These are phyloP conservation scores for Talaromyces stipitatus DNA, from an alignment of 495 filamentous ascomycete species.

Conservation along the genomic window DNA sequence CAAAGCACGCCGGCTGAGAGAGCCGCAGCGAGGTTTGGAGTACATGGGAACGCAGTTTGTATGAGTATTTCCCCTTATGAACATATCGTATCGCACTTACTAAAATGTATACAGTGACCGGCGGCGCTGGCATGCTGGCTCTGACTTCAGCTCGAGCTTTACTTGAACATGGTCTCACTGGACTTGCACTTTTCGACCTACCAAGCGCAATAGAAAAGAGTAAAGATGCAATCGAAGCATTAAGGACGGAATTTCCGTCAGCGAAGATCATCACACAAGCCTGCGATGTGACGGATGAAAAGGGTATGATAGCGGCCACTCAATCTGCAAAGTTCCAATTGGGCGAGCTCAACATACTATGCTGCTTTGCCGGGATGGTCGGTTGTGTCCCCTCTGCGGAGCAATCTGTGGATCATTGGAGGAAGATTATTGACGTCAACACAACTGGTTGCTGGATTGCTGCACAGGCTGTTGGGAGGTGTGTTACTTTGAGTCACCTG, in stretches of 20 bases:
- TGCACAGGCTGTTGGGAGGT: conserved; percentile 51
- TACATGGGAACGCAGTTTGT: conserved; percentile 52
- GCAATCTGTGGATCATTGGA: conserved; percentile 46
- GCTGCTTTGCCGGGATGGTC: conserved; percentile 63
- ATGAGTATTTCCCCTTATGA: neutral
- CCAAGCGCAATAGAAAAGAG: conserved; percentile 26
- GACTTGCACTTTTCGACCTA: conserved; percentile 54
- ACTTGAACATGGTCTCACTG: conserved; percentile 58
- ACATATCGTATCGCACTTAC: neutral
- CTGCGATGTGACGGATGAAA: conserved; percentile 51
- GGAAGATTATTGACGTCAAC: conserved; percentile 56
- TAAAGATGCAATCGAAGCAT: conserved; percentile 18
- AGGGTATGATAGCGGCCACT: conserved; percentile 34
- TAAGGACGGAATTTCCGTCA: conserved; percentile 45
- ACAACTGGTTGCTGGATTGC: conserved; percentile 56
- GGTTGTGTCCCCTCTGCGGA: conserved; percentile 47
- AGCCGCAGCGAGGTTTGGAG: conserved; percentile 47
- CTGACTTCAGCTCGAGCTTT: conserved; percentile 52
- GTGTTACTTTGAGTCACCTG: neutral
- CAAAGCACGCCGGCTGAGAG: conserved; percentile 35
- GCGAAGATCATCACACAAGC: conserved; percentile 35
- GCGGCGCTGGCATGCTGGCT: conserved; percentile 59
- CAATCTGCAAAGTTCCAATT: conserved; percentile 28
- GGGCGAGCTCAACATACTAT: conserved; percentile 48
- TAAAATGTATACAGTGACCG: conserved; percentile 39